Base-by-base conservation (phyloP, 2,329 filamentous ascomycete species). In the Aspergillus fumigatus region DNA sequence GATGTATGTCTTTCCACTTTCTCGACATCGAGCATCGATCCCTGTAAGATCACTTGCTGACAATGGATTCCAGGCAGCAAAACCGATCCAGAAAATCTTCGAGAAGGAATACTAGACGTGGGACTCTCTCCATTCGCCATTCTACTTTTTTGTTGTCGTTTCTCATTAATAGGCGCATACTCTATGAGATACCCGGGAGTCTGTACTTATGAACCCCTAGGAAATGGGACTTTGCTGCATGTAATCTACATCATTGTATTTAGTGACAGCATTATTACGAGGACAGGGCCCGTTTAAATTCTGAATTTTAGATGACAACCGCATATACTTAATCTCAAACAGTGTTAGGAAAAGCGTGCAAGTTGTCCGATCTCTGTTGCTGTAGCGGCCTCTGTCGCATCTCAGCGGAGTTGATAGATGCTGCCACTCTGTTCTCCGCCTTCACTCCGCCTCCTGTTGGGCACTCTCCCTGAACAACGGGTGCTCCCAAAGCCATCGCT, bases 81-180 rank as follows among this genome's bases (percentile, higher is more conserved):
- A 92, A 80, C 90, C 90, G 0, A 95, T 96, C 57, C 88, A 92
- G 73, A 89, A 88, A 71, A 84, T 90, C 1, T 92, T 96, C 63
- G 90, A 93, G 67, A 92, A 92, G 73, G 88, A 82, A 63, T 81
- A 79, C 58, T 78, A 69, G 59, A 17, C 23, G 14, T 26, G 43
- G 23, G 11, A 11, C 14, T 11, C 14, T 17, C 21, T 47, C 23
- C 41, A 47, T 26, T 47, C 26, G 1, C 14, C 23, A 26, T 7
- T 7, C 26, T 26, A 14, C 21, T 23, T 23, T 23, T 23, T 47
- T 6, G 21, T 25, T 32, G 47, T 60, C 10, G 17, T 19, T 26
- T 55, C 45, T 32, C 19, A 61, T 61, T 51, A 52, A 54, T 56
- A 52, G 63, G 65, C 66, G 65, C 64, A 51, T 56, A 61, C 59